Evolutionary conservation across 2,329 filamentous ascomycete genomes (phyloP).

Genomic region (Ilyonectria mors-panacis): DNA sequence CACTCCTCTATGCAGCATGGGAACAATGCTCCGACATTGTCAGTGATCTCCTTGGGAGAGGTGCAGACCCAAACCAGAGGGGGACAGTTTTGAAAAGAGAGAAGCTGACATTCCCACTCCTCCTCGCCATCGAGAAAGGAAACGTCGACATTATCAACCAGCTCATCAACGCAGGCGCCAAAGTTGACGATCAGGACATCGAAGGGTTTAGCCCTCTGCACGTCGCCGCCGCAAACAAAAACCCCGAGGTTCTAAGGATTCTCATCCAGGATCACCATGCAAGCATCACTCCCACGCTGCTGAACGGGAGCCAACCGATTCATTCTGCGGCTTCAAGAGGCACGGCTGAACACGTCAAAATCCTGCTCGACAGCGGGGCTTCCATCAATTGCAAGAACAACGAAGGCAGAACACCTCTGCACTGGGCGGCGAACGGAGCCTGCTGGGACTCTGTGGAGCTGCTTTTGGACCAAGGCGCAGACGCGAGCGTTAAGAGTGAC

Average conservation of each 20-base stretch:
- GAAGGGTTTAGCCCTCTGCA: slow-evolving; percentile 1
- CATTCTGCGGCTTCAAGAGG: background rate
- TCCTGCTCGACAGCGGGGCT: background rate
- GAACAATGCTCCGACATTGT: background rate
- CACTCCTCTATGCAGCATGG: background rate
- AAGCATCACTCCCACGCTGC: background rate
- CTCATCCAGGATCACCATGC: background rate
- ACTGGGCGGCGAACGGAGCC: background rate
- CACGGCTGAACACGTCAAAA: background rate
- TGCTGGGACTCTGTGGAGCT: background rate
- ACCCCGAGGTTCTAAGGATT: background rate
- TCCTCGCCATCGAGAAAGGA: background rate
- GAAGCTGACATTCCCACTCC: background rate
- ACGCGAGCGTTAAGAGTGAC: background rate
- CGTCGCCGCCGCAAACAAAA: background rate
- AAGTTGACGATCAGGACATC: background rate
- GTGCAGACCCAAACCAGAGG: background rate
- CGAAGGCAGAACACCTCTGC: background rate
- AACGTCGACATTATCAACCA: background rate
- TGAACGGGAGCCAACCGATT: background rate
- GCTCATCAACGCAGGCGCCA: background rate
- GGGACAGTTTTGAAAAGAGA: background rate
- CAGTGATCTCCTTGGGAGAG: background rate
- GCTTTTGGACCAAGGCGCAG: background rate
- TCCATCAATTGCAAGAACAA: background rate